Conservation (phyloP, 495 filamentous ascomycete genomes). For the Penicillium desertorum region DNA sequence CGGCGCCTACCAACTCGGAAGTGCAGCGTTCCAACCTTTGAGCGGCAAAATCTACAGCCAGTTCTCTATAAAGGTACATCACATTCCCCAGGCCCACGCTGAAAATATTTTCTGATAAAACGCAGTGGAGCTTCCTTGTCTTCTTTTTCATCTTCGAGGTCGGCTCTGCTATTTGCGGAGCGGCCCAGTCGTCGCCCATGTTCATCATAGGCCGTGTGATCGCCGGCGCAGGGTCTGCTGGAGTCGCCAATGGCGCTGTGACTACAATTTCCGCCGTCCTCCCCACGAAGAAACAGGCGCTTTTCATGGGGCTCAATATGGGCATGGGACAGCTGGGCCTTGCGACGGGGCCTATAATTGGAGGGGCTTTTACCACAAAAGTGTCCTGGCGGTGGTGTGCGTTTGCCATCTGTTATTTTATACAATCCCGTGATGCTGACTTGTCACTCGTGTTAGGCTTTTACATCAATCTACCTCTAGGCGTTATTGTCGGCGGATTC, state of each 20-base stretch:
- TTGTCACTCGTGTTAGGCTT: not conserved
- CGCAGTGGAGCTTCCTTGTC: constrained; percentile 25
- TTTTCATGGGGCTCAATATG: constrained; percentile 26
- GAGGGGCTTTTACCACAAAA: constrained; percentile 31
- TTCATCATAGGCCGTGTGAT: constrained; percentile 47
- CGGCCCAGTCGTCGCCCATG: constrained; percentile 40
- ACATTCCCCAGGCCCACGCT: too few species aligned
- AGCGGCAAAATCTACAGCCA: constrained; percentile 33
- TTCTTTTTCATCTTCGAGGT: constrained; percentile 62
- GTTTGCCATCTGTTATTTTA: constrained; percentile 5
- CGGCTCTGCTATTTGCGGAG: constrained; percentile 65
- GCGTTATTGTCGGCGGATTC: constrained; percentile 50
- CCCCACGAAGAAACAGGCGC: constrained; percentile 21
- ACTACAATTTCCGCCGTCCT: constrained; percentile 22
- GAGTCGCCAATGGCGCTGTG: constrained; percentile 22
- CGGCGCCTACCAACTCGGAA: constrained; percentile 30
- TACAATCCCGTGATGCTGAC: not conserved
- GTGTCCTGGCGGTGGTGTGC: constrained; percentile 39
- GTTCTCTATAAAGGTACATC: constrained; percentile 28
- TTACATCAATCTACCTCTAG: constrained; percentile 58
- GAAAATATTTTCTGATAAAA: constrained; percentile 1
- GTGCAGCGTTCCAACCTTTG: constrained; percentile 30
- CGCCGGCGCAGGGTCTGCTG: constrained; percentile 55
- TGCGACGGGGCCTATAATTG: constrained; percentile 31
- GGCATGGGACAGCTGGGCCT: constrained; percentile 30